Base-by-base conservation (phyloP, 805 yeast species). In the Ogataea neopini region DNA sequence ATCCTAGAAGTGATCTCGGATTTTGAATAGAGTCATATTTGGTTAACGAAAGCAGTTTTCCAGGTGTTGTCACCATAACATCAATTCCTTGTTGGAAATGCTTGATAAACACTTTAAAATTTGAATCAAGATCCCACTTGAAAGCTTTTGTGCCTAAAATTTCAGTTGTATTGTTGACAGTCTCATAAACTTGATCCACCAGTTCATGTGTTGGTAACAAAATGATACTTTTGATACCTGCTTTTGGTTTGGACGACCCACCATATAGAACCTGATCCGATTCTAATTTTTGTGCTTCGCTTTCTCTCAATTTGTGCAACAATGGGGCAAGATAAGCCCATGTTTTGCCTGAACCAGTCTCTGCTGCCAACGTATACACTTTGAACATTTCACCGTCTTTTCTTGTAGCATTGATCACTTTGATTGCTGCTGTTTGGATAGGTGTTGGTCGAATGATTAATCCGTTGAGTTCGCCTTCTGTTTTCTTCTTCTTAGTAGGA, bases 301-400 rank as follows among this genome's bases (percentile, higher is more conserved):
- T 80, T 48, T 83, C 82, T 50, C 81, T 78, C 52, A 91, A 66
- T 52, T 79, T 80, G 40, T 88, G 85, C 32, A 91, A 53, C 29
- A 92, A 52, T 0, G 96, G 91, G 0, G 86, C 81, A 50, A 94
- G 62, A 60, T 91, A 92, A 0, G 97, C 90, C 83, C 96, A 82
- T 0, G 99, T 92, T 62, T 92, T 92, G 7, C 99, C 99, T 0
- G 96, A 86, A 0, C 99, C 99, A 0, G 99, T 92, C 63, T 94
- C 98, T 2, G 97, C 96, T 0, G 98, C 97, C 45, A 92, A 66
- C 2, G 94, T 80, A 71, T 80, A 88, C 0, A 84, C 76, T 54
- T 82, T 81, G 41, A 82, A 58, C 49, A 73, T 68, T 6, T 63
- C 66, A 17, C 50, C 55, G 9, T 57, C 46, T 4, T 64, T 59